phyloP scores from a whole-genome alignment of 1,284 basidiomycete genomes.

The Leccinum subrobustum region DNA sequence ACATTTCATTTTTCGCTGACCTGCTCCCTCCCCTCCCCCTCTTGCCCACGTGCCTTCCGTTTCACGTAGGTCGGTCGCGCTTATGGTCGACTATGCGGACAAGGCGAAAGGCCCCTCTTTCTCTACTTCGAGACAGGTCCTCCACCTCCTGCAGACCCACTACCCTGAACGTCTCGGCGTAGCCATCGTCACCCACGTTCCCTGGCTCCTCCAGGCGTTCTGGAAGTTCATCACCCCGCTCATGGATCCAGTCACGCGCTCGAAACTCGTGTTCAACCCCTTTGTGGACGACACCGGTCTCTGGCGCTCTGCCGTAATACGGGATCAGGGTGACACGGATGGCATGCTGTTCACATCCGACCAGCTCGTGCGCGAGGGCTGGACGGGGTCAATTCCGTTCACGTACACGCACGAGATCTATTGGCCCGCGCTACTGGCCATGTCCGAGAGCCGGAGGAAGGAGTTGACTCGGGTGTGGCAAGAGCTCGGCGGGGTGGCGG shows the following conservation, averaged over 20 bases:
- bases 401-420: conserved; percentile 73
- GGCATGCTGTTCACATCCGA: conserved; percentile 62
- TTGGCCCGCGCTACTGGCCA: conserved; percentile 64
- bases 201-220: conserved; percentile 78
- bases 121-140: conserved; percentile 59
- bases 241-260: conserved; percentile 76
- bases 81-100: conserved; percentile 86
- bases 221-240: conserved; percentile 83
- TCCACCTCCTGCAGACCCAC: conserved; percentile 83
- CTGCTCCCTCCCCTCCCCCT: not conserved
- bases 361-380: conserved; percentile 57
- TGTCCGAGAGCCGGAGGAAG: conserved; percentile 51
- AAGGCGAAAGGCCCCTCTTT: conserved; percentile 77
- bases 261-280: conserved; percentile 73
- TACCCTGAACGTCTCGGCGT: conserved; percentile 91
- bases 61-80: conserved; percentile 54
- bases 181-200: conserved; percentile 82
- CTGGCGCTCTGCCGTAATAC: conserved; percentile 22
- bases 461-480: conserved; percentile 61
- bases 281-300: conserved; percentile 22
- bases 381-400: conserved; percentile 62
- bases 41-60: not conserved
- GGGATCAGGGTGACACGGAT: conserved; percentile 26
- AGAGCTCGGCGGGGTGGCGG: conserved; percentile 60
- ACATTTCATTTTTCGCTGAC: not conserved